phyloP scores from a whole-genome alignment of 208 protist genomes.

The Balamuthia mandrillaris region DNA sequence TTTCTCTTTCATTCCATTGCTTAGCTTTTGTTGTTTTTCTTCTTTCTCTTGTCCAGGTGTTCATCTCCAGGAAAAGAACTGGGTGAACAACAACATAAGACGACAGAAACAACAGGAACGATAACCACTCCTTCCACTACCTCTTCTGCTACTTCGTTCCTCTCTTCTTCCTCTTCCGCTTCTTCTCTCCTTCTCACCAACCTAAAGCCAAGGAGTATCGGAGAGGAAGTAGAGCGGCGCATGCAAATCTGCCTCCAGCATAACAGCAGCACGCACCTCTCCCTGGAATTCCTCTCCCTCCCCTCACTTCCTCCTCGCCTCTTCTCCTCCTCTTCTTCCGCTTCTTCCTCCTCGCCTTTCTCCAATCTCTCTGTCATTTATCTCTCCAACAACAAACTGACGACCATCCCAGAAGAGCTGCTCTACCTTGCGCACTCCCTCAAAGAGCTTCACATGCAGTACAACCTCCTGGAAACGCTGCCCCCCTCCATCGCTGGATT shows the following conservation, averaged over 20 bases:
- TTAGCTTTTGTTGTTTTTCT: too few species aligned
- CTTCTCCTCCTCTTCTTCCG: not conserved
- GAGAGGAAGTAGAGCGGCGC: not conserved
- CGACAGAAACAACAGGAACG: too few species aligned
- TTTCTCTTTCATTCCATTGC: too few species aligned
- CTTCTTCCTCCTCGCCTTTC: not conserved
- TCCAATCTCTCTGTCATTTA: slow-evolving; percentile 1
- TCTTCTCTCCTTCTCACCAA: not conserved
- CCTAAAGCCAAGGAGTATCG: not conserved
- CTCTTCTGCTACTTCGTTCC: not conserved
- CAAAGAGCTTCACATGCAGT: slow-evolving; percentile 7
- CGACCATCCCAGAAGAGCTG: not conserved
- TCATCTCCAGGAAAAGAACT: too few species aligned
- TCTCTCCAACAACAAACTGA: not conserved
- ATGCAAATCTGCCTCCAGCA: slow-evolving; percentile 14
- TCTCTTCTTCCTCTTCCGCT: not conserved
- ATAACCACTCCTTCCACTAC: too few species aligned
- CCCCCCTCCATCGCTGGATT: not conserved
- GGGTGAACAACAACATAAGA: too few species aligned
- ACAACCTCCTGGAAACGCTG: not conserved
- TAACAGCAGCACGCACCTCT: slow-evolving; percentile 1
- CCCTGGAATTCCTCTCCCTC: not conserved
- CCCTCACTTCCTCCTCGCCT: not conserved
- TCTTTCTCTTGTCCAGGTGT: too few species aligned
- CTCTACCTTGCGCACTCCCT: not conserved